Evolutionary conservation across 192 early-diverging fungal genomes (phyloP), one percentile per base, ranked within the genome.

Genomic region (Podochytrium sp.): DNA sequence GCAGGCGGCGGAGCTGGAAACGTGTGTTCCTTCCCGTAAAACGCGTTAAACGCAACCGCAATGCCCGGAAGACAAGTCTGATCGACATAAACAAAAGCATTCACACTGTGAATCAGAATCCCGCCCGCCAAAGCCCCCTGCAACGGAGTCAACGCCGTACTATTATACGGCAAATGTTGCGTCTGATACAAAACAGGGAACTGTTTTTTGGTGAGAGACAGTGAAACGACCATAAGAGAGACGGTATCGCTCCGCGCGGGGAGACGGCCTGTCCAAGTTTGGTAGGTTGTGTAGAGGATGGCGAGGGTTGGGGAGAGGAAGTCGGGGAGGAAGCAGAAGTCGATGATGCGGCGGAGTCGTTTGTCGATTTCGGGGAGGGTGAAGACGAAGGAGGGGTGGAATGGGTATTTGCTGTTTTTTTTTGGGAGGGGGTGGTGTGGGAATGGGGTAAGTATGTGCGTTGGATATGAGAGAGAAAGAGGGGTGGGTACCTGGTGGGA

Each of bases 251-350:
- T 85, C n/a, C 81, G 75, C 16, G 83, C 80, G 12, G 84, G 84
- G 25, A 91, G 71, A 38, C 91, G 89, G 2, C 94, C 95, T 1
- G 95, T 87, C 95, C 95, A 97, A 27, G 92, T 93, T 43, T 91
- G 90, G 49, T 85, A 78, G 23, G 93, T 82, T 78, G 97, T 92
- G 77, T 93, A 97, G 65, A 99, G 80, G 70, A 99, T 92, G 0
- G 94, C 96, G 33, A 99, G 84, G 6, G 95, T 97, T 3, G 97
- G 97, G 76, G 96, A 95, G 51, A 93, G 86, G 58, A 94, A 99
- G 34, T 93, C 96, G 59, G 92, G 78, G 37, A 99, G 84, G 67
- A 99, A 99, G 1, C 80, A 88, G 86, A 96, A 90, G 63, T 99
- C 96, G 42, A 92, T 89, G 0, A 99, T 86, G 52, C 92, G 91